phyloP scores from a whole-genome alignment of 2,329 filamentous ascomycete species.

The Penicillium sp. region DNA sequence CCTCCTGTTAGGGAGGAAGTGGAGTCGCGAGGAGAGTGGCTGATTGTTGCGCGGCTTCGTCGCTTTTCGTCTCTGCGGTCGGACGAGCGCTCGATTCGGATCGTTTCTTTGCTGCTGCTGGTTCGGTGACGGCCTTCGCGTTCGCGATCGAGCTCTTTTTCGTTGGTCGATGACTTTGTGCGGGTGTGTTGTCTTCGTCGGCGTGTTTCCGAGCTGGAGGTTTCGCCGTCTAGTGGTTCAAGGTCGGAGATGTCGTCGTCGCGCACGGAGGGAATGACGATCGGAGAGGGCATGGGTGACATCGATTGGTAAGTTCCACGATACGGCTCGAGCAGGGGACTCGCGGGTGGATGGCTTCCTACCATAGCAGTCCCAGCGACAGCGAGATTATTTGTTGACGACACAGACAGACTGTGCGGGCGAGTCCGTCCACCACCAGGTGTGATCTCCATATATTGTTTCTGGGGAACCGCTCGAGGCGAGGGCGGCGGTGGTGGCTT shows the following conservation, averaged over 20 bases:
- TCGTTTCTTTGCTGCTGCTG: conserved; percentile 23
- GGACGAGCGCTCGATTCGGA: conserved; percentile 25
- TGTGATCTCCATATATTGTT: conserved; percentile 36
- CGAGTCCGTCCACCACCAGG: conserved; percentile 31
- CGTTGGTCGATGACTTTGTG: conserved; percentile 23
- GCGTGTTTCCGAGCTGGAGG: conserved; percentile 27
- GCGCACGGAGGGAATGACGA: conserved; percentile 58
- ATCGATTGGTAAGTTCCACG: conserved; percentile 91
- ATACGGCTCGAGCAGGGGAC: conserved; percentile 87
- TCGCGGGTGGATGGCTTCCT: conserved; percentile 62
- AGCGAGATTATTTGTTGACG: conserved; percentile 40
- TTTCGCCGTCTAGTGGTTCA: conserved; percentile 41
- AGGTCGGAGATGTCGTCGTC: conserved; percentile 56
- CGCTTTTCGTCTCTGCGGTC: conserved; percentile 29
- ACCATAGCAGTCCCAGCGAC: conserved; percentile 29
- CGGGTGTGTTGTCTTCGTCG: conserved; percentile 27
- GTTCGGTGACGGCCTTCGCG: conserved; percentile 11
- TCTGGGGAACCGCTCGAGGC: conserved; percentile 17
- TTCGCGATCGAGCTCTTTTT: conserved; percentile 18
- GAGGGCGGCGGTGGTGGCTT: conserved; percentile 1
- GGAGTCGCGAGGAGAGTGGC: conserved; percentile 30
- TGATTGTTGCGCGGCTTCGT: conserved; percentile 23
- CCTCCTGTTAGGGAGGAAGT: conserved; percentile 26
- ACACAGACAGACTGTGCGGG: conserved; percentile 38
- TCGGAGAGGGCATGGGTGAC: conserved; percentile 88